Percentiles rank a stretch among this genome's conserved stretches.
Conservation (phyloP, 116 monocot species). For the Papilionanthe hybrid region DNA sequence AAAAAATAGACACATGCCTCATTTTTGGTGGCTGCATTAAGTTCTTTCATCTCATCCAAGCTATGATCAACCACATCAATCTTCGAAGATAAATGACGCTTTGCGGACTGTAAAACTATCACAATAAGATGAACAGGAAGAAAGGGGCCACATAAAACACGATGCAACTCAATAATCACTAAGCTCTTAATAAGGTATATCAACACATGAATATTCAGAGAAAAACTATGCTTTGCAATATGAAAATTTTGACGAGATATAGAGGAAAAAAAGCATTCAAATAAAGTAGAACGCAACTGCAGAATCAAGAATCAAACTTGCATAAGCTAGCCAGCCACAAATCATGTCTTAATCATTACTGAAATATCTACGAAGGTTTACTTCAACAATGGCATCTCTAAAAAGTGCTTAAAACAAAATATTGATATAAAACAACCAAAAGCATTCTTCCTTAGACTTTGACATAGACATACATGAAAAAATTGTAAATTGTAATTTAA, state of each 20-base stretch:
- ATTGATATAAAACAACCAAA: no score
- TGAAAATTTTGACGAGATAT: background rate
- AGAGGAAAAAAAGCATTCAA: background rate
- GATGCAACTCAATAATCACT: background rate
- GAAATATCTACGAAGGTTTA: background rate
- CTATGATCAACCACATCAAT: conserved; percentile 52
- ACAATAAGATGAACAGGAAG: background rate
- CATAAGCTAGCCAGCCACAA: background rate
- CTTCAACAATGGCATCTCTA: no score
- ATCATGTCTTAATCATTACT: background rate
- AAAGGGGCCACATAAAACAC: conserved; percentile 2
- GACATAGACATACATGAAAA: no score
- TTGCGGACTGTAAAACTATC: conserved; percentile 34
- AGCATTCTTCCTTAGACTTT: no score
- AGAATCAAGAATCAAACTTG: background rate
- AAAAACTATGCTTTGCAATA: background rate
- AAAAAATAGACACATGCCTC: conserved; percentile 24
- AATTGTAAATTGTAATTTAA: no score
- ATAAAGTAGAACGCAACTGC: background rate
- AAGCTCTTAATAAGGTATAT: background rate
- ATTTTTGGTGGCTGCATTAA: conserved; percentile 35
- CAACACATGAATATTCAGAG: background rate
- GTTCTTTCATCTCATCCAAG: conserved; percentile 50
- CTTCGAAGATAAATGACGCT: conserved; percentile 47
- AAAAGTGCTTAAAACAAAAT: no score